Conservation (phyloP, 306 rosid species). For the Lagenaria siceraria region DNA sequence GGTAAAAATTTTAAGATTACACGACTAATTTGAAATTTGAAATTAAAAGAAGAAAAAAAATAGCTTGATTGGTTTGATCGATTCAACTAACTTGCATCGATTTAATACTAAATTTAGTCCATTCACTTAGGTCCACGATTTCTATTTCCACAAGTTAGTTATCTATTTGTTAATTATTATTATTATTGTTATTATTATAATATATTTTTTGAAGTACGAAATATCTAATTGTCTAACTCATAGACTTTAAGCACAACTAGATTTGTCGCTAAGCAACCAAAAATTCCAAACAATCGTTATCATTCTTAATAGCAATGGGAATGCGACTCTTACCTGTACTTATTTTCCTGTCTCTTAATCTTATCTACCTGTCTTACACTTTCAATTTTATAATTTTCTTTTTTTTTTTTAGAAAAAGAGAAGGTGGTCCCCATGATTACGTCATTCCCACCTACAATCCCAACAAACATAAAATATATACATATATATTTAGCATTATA, state of each 20-base stretch:
- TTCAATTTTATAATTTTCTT: background rate
- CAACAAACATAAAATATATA: background rate
- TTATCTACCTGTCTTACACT: background rate
- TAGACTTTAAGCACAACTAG: background rate
- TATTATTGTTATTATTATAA: too few species aligned
- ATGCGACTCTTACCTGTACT: background rate
- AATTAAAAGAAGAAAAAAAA: too few species aligned
- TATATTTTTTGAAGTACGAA: background rate
- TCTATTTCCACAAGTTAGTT: background rate
- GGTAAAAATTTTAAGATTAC: too few species aligned
- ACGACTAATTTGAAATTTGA: too few species aligned
- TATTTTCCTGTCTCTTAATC: background rate
- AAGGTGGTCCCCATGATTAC: background rate
- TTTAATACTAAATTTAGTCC: background rate
- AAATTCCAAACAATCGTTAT: background rate
- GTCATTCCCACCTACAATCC: background rate
- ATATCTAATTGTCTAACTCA: background rate
- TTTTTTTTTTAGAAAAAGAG: background rate
- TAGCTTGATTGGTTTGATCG: background rate
- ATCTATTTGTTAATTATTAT: too few species aligned
- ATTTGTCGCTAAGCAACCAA: background rate
- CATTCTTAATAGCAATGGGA: background rate
- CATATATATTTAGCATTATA: too few species aligned
- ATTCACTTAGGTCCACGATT: background rate
- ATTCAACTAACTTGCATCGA: background rate